Conservation (phyloP, 352 stramenopile species). For the Pythium graminicola region DNA sequence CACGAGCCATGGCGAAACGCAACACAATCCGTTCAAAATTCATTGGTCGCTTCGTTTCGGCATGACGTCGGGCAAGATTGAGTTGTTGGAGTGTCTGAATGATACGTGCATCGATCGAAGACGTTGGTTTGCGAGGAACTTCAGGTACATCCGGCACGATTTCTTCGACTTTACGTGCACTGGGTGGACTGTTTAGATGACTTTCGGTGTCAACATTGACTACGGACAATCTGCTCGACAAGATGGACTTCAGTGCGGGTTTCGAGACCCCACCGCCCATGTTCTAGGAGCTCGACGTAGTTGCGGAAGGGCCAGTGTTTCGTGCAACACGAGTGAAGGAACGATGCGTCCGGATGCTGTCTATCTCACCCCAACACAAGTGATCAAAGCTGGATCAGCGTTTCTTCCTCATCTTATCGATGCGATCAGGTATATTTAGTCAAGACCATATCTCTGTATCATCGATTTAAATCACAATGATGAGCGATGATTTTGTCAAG, state of each 20-base stretch:
- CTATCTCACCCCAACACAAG: too few species aligned
- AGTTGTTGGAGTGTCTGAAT: slow-evolving; percentile 54
- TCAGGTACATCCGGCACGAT: background rate
- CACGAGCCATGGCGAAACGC: slow-evolving; percentile 54
- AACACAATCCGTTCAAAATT: slow-evolving; percentile 79
- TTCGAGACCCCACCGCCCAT: slow-evolving; percentile 3
- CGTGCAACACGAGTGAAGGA: too few species aligned
- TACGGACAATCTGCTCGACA: background rate
- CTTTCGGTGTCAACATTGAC: background rate
- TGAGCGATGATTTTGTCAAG: too few species aligned
- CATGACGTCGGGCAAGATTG: slow-evolving; percentile 43
- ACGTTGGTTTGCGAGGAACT: slow-evolving; percentile 6
- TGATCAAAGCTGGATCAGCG: too few species aligned
- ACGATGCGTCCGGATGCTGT: too few species aligned
- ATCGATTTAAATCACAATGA: too few species aligned
- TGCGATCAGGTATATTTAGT: too few species aligned
- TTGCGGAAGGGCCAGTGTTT: too few species aligned
- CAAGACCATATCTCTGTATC: too few species aligned
- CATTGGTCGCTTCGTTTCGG: slow-evolving; percentile 39
- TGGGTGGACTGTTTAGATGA: background rate
- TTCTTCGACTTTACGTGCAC: slow-evolving; percentile 1
- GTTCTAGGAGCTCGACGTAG: background rate
- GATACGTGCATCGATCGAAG: slow-evolving; percentile 61
- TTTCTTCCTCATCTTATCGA: too few species aligned
- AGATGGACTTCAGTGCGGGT: background rate